phyloP scores from a whole-genome alignment of 192 early-diverging fungal genomes.

The Oehlia diaphana region DNA sequence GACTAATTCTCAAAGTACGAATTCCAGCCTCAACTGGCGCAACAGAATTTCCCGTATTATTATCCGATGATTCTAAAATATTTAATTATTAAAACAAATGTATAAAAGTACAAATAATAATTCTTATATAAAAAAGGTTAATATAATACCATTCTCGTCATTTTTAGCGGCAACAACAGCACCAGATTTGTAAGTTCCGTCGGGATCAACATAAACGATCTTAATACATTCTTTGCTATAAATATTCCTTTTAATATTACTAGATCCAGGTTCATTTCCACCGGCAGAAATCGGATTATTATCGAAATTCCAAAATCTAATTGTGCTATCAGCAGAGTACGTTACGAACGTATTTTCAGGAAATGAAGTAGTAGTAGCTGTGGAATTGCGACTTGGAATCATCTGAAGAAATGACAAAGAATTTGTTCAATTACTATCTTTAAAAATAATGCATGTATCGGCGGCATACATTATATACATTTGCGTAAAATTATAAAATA shows the following conservation, averaged over 20 bases:
- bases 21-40: slow-evolving; percentile 60
- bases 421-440: too few relatives aligned
- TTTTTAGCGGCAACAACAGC: slow-evolving; percentile 27
- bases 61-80: slow-evolving; percentile 35
- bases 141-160: background rate
- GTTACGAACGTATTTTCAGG: slow-evolving; percentile 69
- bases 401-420: slow-evolving; percentile 33
- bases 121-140: background rate
- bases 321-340: slow-evolving; percentile 75
- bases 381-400: slow-evolving; percentile 31
- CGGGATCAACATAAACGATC: slow-evolving; percentile 40
- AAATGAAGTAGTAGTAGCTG: slow-evolving; percentile 17
- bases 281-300: slow-evolving; percentile 13
- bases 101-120: too few relatives aligned
- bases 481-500: too few relatives aligned
- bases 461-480: too few relatives aligned
- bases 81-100: background rate
- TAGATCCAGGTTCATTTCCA: background rate
- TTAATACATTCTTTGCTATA: slow-evolving; percentile 32
- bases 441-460: too few relatives aligned
- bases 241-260: background rate
- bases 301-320: slow-evolving; percentile 79
- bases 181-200: slow-evolving; percentile 33
- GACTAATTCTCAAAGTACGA: slow-evolving; percentile 62
- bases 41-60: slow-evolving; percentile 29